A percentile compares a stretch with the other conserved stretches of the same genome.
Conservation (phyloP, 257 asterid genomes). For the Solanum lycopersicoides region DNA sequence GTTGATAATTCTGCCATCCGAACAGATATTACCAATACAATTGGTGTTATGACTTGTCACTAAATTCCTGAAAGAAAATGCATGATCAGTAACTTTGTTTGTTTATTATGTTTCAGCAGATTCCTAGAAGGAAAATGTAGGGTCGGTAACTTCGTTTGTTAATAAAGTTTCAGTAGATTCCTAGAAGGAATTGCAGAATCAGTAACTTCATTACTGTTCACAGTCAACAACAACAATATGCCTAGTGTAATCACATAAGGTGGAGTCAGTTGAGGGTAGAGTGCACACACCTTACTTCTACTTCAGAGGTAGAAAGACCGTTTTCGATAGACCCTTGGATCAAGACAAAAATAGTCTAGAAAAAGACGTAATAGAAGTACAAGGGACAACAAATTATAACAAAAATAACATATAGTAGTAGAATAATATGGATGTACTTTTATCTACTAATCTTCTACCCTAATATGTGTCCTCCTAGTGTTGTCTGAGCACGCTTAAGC, state of each 20-base stretch:
- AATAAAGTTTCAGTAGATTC: background rate
- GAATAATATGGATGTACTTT: background rate
- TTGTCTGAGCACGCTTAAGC: background rate
- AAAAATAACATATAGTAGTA: background rate
- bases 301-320: background rate
- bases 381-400: background rate
- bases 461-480: background rate
- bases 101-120: background rate
- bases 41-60: background rate
- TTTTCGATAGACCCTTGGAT: background rate
- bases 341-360: background rate
- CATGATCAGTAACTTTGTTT: background rate
- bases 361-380: background rate
- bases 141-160: background rate
- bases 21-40: background rate
- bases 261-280: background rate
- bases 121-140: background rate
- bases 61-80: background rate
- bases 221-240: background rate
- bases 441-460: background rate
- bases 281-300: background rate
- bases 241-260: background rate
- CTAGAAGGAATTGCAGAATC: background rate
- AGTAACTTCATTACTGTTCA: background rate
- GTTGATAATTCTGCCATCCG: background rate